Base-by-base conservation (phyloP, 129 eudicot genomes). In the Escallonia rubra region DNA sequence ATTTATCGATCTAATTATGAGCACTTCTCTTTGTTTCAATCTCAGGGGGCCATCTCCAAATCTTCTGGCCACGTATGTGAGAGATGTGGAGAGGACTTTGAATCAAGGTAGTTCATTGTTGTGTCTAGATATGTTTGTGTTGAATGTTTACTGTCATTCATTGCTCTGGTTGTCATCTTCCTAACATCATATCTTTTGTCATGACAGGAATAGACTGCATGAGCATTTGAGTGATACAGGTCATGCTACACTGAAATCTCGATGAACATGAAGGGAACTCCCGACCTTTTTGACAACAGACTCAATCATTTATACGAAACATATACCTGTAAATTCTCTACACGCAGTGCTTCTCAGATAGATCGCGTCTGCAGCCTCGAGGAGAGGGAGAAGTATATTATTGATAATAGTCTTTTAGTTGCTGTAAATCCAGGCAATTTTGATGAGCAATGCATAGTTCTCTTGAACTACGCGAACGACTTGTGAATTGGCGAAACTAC, bases 151-250 rank as follows among this genome's bases (percentile, higher is more conserved):
- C 44, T 43, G 6, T 77, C 42, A 8, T 67, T 23, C 23, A 8
- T 56, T 42, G 11, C 7, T 69, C 16, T 64, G 43, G 39, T 56
- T 69, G 66, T 52, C 74, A 47, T 16, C 43, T n/a, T 4, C 40
- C 68, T 43, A 15, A 47, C 57, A 70, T 52, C 53, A 54, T 58
- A 45, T 13, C 51, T 64, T 12, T 77, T 46, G 70, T 57, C 59
- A 51, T 74, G 43, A 59, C 88, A 93, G 99, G 91, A 84, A 41
- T 60, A 82, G 80, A 68, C 83, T 93, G 48, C 87, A 86, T 66
- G 86, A 86, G 74, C 99, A 93, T 86, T 77, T 93, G 80, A 82
- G 73, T 43, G 95, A 86, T 6, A 78, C 90, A 3, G 96, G 95
- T 65, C 99, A 89, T 75, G 96, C 96, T 7, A 47, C 86, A 16